Conservation (phyloP, 1,284 basidiomycete species). For the Marasmius sp. region DNA sequence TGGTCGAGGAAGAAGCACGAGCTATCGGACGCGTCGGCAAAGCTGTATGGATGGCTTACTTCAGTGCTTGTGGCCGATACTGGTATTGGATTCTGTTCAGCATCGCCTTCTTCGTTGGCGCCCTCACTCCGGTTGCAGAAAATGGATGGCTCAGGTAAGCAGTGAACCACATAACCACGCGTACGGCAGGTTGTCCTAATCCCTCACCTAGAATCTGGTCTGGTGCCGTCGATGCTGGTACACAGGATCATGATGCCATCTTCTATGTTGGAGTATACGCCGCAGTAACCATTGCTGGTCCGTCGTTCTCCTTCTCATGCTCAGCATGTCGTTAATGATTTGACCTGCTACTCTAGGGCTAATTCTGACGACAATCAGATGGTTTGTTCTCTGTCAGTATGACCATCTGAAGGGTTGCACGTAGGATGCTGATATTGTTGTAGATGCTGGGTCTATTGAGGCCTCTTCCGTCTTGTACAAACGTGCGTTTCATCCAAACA, state of each 20-base stretch:
- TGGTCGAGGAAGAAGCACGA: slow-evolving; percentile 88
- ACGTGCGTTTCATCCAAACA: slow-evolving; percentile 36
- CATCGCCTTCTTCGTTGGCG: slow-evolving; percentile 58
- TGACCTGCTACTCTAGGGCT: slow-evolving; percentile 41
- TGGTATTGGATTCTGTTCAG: slow-evolving; percentile 77
- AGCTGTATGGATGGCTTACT: slow-evolving; percentile 82
- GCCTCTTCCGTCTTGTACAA: slow-evolving; percentile 74
- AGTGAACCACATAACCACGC: neutral
- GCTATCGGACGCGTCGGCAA: slow-evolving; percentile 81
- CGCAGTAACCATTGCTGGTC: slow-evolving; percentile 30
- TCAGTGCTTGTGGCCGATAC: slow-evolving; percentile 65
- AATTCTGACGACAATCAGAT: slow-evolving; percentile 64
- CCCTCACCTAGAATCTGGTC: slow-evolving; percentile 62
- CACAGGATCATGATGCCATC: slow-evolving; percentile 43
- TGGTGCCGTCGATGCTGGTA: slow-evolving; percentile 37
- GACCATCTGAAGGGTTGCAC: neutral
- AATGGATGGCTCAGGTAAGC: slow-evolving; percentile 80
- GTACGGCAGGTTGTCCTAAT: slow-evolving; percentile 4
- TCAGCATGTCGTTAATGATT: slow-evolving; percentile 1
- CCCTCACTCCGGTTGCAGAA: slow-evolving; percentile 75
- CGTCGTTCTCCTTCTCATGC: neutral
- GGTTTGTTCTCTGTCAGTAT: slow-evolving; percentile 63
- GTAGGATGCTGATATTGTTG: slow-evolving; percentile 5
- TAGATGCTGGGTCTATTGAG: slow-evolving; percentile 68
- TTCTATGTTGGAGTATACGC: slow-evolving; percentile 85